phyloP scores from a whole-genome alignment of 1,284 basidiomycete species.

The Apiotrichum sp. region DNA sequence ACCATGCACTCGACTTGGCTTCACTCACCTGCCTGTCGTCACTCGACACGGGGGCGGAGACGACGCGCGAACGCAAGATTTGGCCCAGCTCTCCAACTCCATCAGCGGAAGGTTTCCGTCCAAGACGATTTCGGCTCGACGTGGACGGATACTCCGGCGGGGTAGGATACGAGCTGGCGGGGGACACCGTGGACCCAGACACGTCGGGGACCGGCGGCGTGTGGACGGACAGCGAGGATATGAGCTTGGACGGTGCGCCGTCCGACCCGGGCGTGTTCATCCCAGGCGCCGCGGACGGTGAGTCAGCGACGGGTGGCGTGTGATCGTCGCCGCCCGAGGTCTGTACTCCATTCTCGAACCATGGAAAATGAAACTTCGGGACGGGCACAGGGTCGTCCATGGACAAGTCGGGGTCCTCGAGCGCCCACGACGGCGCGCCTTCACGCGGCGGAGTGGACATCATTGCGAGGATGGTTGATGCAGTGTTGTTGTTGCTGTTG shows the following conservation, averaged over 20 bases:
- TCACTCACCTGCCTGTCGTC: not conserved
- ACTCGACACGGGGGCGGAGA: conserved; percentile 27
- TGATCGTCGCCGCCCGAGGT: not conserved
- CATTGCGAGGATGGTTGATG: not conserved
- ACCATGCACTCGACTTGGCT: not conserved
- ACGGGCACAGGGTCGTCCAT: not conserved
- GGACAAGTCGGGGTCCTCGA: not conserved
- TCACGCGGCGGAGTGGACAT: not conserved
- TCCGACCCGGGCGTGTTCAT: not conserved
- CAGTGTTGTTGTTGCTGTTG: not conserved
- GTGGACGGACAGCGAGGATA: too few relatives aligned
- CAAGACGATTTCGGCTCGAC: too few relatives aligned
- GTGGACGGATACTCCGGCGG: conserved; percentile 2
- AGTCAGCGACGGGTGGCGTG: not conserved
- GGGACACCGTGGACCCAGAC: not conserved
- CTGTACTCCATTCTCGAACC: not conserved
- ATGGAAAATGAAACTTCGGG: not conserved
- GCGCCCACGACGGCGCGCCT: not conserved
- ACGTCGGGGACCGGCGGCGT: too few relatives aligned
- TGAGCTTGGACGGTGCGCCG: too few relatives aligned
- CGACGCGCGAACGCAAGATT: conserved; percentile 14
- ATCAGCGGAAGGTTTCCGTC: not conserved
- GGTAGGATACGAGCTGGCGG: not conserved
- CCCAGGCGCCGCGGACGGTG: not conserved
- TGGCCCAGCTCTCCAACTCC: not conserved